Conservation (phyloP, 2,329 filamentous ascomycete genomes). For the Pseudogymnoascus pannorum region DNA sequence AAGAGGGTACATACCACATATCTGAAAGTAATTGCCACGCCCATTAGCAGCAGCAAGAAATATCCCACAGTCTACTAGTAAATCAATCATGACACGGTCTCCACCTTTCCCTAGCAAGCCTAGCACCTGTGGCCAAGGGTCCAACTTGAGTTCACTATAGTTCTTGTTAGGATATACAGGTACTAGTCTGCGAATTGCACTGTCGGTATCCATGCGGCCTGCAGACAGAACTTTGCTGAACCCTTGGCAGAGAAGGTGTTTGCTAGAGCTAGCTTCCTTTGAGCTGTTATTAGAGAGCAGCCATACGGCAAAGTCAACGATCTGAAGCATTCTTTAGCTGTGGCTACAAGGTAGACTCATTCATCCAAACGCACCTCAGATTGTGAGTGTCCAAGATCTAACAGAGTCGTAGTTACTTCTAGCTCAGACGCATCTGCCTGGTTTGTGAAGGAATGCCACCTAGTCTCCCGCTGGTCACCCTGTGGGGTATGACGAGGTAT, state of each 20-base stretch:
- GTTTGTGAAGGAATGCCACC: background rate
- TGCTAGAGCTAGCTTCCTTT: conserved; percentile 43
- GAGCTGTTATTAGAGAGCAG: conserved; percentile 59
- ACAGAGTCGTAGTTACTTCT: background rate
- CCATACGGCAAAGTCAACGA: conserved; percentile 73
- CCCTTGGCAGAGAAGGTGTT: conserved; percentile 78
- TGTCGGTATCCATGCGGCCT: conserved; percentile 17
- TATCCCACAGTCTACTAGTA: conserved; percentile 71
- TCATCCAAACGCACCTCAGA: conserved; percentile 12
- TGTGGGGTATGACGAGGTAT: conserved; percentile 12
- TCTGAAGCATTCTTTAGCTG: conserved; percentile 37
- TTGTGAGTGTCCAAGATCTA: background rate
- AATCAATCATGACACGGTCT: conserved; percentile 67
- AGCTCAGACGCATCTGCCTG: background rate
- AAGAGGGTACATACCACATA: conserved; percentile 56
- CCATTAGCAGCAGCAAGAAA: conserved; percentile 57
- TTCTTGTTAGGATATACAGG: conserved; percentile 61
- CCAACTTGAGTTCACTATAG: conserved; percentile 58
- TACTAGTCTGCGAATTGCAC: conserved; percentile 55
- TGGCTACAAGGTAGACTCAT: background rate
- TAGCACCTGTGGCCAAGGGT: conserved; percentile 70
- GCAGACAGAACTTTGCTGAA: conserved; percentile 48
- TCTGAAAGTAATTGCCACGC: conserved; percentile 63
- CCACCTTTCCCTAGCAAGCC: conserved; percentile 66
- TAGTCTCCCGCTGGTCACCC: background rate